These are phyloP conservation scores for Solanum megistacrolobum DNA, from an alignment of 257 asterid genomes.

Conservation along the genomic window DNA sequence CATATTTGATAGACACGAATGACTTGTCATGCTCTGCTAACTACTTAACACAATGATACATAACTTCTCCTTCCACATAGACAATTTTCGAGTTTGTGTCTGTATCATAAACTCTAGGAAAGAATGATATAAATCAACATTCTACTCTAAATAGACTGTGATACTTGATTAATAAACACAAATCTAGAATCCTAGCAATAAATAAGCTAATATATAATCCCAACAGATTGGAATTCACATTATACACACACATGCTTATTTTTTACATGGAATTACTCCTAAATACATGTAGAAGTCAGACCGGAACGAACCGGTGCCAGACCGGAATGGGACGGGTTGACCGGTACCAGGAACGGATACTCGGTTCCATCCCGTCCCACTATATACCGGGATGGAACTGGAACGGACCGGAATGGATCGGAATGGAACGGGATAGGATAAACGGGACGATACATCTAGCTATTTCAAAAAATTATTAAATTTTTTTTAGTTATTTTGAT, in stretches of 20 bases:
- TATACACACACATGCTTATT: not conserved
- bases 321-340: too few species aligned
- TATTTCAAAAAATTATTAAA: too few species aligned
- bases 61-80: not conserved
- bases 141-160: not conserved
- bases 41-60: not conserved
- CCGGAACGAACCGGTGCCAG: not conserved
- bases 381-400: too few species aligned
- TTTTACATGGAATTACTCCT: not conserved
- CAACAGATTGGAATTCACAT: not conserved
- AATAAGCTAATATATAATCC: not conserved
- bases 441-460: too few species aligned
- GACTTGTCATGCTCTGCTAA: not conserved
- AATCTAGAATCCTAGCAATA: not conserved
- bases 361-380: too few species aligned
- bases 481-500: too few species aligned
- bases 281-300: not conserved
- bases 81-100: not conserved
- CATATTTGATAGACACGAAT: not conserved
- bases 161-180: not conserved
- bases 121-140: not conserved
- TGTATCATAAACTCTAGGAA: not conserved
- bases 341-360: too few species aligned
- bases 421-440: too few species aligned
- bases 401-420: too few species aligned